A percentile compares a stretch with the other conserved stretches of the same genome.
Evolutionary conservation across 2,329 filamentous ascomycete species (phyloP).

Genomic region (Kalaharituber pfeilii): DNA sequence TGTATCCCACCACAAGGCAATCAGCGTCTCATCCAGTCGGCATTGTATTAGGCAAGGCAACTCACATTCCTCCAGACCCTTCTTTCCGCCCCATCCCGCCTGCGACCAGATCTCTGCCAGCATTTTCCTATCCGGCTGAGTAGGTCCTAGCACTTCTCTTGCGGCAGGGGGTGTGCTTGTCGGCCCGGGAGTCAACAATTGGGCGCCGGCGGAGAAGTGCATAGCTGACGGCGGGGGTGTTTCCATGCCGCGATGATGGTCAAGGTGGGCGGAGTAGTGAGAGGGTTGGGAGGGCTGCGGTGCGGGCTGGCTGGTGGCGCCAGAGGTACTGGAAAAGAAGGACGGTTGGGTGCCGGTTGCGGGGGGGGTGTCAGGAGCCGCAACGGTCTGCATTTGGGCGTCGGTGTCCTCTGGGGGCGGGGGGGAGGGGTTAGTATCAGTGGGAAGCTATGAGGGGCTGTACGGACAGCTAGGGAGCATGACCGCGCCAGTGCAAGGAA

Average conservation of each 20-base stretch:
- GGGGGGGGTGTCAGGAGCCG: constrained; percentile 8
- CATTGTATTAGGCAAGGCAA: too few species aligned
- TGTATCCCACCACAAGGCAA: too few species aligned
- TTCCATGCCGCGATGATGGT: not conserved
- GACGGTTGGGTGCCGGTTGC: constrained; percentile 8
- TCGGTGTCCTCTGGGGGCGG: constrained; percentile 15
- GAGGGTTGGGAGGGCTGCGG: not conserved
- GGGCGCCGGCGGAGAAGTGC: not conserved
- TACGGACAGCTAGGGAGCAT: too few species aligned
- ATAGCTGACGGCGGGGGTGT: not conserved
- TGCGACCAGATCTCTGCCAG: not conserved
- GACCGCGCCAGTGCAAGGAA: constrained; percentile 4
- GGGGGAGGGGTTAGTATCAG: not conserved
- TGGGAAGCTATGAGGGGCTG: too few species aligned
- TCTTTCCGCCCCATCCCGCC: constrained; percentile 1
- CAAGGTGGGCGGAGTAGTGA: not conserved
- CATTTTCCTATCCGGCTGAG: not conserved
- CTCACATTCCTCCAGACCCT: constrained; percentile 7
- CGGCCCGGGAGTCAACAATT: not conserved
- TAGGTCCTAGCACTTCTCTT: not conserved
- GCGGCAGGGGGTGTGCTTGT: not conserved
- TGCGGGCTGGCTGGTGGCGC: too few species aligned
- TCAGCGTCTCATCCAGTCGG: too few species aligned
- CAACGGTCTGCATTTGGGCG: constrained; percentile 13
- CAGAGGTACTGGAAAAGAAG: too few species aligned